phyloP scores from a whole-genome alignment of 306 rosid genomes.

The Citrullus mucosospermus region DNA sequence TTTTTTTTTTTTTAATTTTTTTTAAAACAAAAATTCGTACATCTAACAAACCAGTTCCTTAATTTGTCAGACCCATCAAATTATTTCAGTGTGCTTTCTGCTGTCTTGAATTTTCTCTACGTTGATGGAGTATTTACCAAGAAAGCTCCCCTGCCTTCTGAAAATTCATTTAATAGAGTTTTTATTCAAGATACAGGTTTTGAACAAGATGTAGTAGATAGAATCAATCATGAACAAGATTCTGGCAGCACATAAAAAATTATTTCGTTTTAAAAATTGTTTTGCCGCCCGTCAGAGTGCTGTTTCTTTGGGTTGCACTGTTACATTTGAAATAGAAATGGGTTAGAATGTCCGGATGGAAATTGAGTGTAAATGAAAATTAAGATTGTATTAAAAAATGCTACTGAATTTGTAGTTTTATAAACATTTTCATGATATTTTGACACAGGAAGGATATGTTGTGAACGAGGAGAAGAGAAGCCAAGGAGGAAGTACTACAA shows the following conservation, averaged over 20 bases:
- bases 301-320: too few relatives aligned
- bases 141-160: background rate
- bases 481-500: background rate
- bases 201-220: too few relatives aligned
- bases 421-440: too few relatives aligned
- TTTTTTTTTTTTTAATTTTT: background rate
- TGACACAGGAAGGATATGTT: constrained; percentile 67
- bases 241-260: background rate
- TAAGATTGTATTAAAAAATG: too few relatives aligned
- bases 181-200: background rate
- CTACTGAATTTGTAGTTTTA: too few relatives aligned
- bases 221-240: too few relatives aligned
- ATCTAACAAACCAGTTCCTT: background rate
- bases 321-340: too few relatives aligned
- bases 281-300: too few relatives aligned
- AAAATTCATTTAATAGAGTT: background rate
- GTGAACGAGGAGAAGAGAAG: constrained; percentile 38
- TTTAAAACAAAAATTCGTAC: too few relatives aligned
- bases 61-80: background rate
- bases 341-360: too few relatives aligned
- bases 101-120: background rate
- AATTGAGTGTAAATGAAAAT: too few relatives aligned
- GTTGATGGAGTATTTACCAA: background rate
- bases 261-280: too few relatives aligned
- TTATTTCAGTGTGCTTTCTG: background rate